These are phyloP conservation scores for Hirsutella minnesotensis DNA, from an alignment of 2,329 filamentous ascomycete species.

Conservation along the genomic window DNA sequence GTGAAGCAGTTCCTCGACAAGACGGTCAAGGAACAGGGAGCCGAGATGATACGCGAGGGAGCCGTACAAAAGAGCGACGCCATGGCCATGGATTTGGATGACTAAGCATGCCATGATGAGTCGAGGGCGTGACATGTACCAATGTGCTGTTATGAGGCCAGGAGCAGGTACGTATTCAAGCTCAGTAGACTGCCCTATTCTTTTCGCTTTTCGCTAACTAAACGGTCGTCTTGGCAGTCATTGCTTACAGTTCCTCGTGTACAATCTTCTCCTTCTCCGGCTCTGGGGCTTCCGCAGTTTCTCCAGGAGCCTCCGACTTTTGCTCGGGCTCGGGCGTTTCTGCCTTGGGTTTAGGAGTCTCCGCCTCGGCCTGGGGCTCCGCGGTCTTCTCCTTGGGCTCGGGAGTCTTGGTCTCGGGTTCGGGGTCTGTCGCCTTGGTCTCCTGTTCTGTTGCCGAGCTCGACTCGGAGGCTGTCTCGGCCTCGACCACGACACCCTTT, in stretches of 20 bases:
- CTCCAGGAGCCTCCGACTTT: constrained; percentile 12
- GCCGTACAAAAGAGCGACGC: constrained; percentile 35
- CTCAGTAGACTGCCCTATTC: not conserved
- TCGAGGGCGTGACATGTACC: not conserved
- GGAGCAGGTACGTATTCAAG: not conserved
- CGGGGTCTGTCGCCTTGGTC: not conserved
- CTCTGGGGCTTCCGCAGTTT: constrained; percentile 12
- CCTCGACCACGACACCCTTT: constrained; percentile 39
- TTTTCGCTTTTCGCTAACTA: not conserved
- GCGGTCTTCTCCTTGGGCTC: constrained; percentile 7
- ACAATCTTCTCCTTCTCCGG: constrained; percentile 13
- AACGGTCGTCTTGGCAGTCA: not conserved
- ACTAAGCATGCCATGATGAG: not conserved
- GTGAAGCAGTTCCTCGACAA: constrained; percentile 70
- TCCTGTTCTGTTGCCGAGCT: not conserved
- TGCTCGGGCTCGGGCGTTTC: too few relatives aligned
- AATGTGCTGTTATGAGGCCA: not conserved
- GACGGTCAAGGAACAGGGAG: constrained; percentile 62
- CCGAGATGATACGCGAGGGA: constrained; percentile 47
- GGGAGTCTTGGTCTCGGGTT: not conserved
- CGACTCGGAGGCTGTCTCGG: constrained; percentile 14
- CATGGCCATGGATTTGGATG: constrained; percentile 39
- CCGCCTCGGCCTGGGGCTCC: constrained; percentile 13
- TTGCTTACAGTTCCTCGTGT: constrained; percentile 38
- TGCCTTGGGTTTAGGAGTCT: too few relatives aligned